These are phyloP conservation scores for Aspergillus brunneoviolaceus DNA, from an alignment of 2,329 filamentous ascomycete genomes.

Conservation along the genomic window DNA sequence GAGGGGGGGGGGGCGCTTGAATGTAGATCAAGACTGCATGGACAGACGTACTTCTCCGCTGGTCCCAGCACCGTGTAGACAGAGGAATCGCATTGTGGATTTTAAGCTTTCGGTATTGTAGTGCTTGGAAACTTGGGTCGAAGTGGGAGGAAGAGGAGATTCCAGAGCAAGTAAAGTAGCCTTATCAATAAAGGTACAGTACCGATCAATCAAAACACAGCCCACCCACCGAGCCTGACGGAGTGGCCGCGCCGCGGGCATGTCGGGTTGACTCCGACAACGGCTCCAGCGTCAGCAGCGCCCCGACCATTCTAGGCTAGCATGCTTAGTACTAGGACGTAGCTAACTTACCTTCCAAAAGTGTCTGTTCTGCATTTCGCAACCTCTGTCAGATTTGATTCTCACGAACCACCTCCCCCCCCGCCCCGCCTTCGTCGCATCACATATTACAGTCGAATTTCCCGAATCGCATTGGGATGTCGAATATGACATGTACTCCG, in stretches of 20 bases:
- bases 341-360: not conserved
- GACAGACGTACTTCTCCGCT: constrained; percentile 29
- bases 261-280: not conserved
- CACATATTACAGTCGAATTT: not conserved
- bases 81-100: constrained; percentile 32
- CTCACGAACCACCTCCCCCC: not conserved
- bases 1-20: no score
- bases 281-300: not conserved
- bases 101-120: not conserved
- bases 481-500: not conserved
- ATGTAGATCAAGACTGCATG: not conserved
- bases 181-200: not conserved
- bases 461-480: not conserved
- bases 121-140: not conserved
- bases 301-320: not conserved
- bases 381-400: not conserved
- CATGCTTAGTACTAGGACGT: not conserved
- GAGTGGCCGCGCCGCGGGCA: not conserved
- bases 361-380: not conserved
- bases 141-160: not conserved
- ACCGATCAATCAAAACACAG: not conserved
- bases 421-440: not conserved
- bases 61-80: constrained; percentile 34
- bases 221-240: not conserved
- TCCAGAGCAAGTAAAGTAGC: not conserved